A percentile compares a stretch with the other conserved stretches of the same genome.
Conservation (phyloP, 2,329 filamentous ascomycete genomes). For the Ilyonectria destructans region DNA sequence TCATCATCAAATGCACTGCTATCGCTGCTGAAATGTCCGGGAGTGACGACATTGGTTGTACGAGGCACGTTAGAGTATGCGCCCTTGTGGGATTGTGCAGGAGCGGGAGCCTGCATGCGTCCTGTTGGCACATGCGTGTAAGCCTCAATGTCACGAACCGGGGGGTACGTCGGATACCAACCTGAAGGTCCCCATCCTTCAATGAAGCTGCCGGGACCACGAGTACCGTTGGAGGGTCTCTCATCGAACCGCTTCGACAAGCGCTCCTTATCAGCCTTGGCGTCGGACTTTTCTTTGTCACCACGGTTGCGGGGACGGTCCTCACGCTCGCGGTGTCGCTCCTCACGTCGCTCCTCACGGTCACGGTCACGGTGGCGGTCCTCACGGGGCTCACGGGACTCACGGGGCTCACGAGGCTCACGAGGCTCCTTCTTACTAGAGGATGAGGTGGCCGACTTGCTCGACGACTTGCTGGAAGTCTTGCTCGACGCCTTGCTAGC, state of each 20-base stretch:
- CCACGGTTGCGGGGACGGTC: slow-evolving; percentile 41
- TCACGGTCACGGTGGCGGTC: slow-evolving; percentile 40
- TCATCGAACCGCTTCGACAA: slow-evolving; percentile 58
- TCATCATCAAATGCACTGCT: slow-evolving; percentile 52
- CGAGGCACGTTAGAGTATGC: slow-evolving; percentile 52
- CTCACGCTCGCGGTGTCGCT: slow-evolving; percentile 42
- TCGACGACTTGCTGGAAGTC: slow-evolving; percentile 46
- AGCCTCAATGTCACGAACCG: slow-evolving; percentile 47
- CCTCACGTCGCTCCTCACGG: slow-evolving; percentile 45
- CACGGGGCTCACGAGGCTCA: slow-evolving; percentile 4
- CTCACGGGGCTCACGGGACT: slow-evolving; percentile 32
- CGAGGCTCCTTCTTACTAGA: slow-evolving; percentile 49
- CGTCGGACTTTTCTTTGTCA: slow-evolving; percentile 51
- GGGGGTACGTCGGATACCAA: slow-evolving; percentile 49
- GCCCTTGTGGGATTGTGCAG: slow-evolving; percentile 44
- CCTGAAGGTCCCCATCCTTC: slow-evolving; percentile 54
- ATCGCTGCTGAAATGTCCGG: slow-evolving; percentile 50
- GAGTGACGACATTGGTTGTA: slow-evolving; percentile 47
- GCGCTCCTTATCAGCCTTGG: slow-evolving; percentile 55
- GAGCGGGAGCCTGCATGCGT: slow-evolving; percentile 46
- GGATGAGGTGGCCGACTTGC: slow-evolving; percentile 34
- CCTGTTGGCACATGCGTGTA: slow-evolving; percentile 49
- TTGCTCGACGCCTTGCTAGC: slow-evolving; percentile 52
- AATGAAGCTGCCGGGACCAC: slow-evolving; percentile 56
- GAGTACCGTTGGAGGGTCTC: slow-evolving; percentile 48